phyloP scores from a whole-genome alignment of 148 eudicot genomes.

The Diospyros kaki region DNA sequence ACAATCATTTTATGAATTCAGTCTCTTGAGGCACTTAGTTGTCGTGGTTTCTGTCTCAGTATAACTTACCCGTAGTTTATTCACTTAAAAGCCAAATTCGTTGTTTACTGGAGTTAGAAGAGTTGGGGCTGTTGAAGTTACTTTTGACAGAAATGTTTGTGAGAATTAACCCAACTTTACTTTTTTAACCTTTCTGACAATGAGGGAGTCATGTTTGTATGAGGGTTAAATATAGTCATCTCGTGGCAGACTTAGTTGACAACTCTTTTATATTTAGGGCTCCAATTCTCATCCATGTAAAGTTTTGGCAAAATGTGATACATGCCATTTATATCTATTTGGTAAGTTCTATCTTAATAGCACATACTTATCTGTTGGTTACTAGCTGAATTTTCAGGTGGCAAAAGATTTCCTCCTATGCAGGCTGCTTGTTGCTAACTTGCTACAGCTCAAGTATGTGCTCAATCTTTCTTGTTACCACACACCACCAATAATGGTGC shows the following conservation, averaged over 20 bases:
- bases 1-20: neutral
- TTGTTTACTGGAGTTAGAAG: slow-evolving; percentile 14
- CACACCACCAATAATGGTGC: no score
- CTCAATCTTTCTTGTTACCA: no score
- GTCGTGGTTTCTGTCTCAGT: slow-evolving; percentile 14
- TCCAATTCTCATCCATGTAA: no score
- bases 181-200: neutral
- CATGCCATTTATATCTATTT: no score
- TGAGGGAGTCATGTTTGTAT: neutral
- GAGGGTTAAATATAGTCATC: neutral
- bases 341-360: no score
- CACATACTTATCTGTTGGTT: no score
- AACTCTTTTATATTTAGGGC: no score
- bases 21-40: slow-evolving; percentile 3
- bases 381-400: no score
- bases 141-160: slow-evolving; percentile 22
- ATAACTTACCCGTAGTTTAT: slow-evolving; percentile 30
- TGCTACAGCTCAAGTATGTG: no score
- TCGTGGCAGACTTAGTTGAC: neutral
- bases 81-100: slow-evolving; percentile 14
- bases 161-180: slow-evolving; percentile 10
- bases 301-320: no score
- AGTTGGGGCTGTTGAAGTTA: slow-evolving; percentile 13
- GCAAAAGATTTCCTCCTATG: no score
- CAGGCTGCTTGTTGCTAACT: no score